phyloP scores from a whole-genome alignment of 2,329 filamentous ascomycete genomes.

The Ceratocystis harringtonii region DNA sequence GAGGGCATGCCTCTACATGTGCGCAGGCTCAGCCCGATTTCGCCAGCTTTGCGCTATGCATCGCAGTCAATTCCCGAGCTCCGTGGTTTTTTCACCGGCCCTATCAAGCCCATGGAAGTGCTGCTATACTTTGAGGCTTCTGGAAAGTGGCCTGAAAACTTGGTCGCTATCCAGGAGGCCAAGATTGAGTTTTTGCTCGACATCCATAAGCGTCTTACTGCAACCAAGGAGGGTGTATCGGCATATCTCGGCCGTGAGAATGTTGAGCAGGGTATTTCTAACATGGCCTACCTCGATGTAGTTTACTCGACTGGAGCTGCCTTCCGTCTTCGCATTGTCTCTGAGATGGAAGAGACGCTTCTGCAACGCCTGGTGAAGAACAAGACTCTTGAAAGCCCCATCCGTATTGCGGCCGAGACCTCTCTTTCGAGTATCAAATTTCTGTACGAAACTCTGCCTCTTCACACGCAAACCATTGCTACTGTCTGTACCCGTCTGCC shows the following conservation, averaged over 20 bases:
- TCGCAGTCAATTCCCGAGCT: conserved; percentile 40
- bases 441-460: conserved; percentile 54
- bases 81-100: conserved; percentile 14
- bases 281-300: conserved; percentile 71
- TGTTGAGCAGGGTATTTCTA: conserved; percentile 49
- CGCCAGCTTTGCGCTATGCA: conserved; percentile 58
- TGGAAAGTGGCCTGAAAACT: conserved; percentile 80
- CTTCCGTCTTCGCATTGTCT: conserved; percentile 77
- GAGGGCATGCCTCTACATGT: conserved; percentile 79
- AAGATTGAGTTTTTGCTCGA: conserved; percentile 81
- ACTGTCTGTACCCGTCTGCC: conserved; percentile 69
- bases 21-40: conserved; percentile 60
- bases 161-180: conserved; percentile 79
- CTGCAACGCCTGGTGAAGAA: conserved; percentile 67
- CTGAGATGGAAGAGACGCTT: conserved; percentile 70
- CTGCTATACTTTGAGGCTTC: conserved; percentile 88
- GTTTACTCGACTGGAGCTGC: conserved; percentile 53
- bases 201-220: conserved; percentile 55
- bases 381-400: conserved; percentile 48
- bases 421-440: conserved; percentile 58
- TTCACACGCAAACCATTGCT: conserved; percentile 68
- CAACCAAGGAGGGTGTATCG: conserved; percentile 42
- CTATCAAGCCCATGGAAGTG: conserved; percentile 49
- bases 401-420: conserved; percentile 52
- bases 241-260: conserved; percentile 73